Base-by-base conservation (phyloP, 352 stramenopile species). In the Globisporangium radiosum region DNA sequence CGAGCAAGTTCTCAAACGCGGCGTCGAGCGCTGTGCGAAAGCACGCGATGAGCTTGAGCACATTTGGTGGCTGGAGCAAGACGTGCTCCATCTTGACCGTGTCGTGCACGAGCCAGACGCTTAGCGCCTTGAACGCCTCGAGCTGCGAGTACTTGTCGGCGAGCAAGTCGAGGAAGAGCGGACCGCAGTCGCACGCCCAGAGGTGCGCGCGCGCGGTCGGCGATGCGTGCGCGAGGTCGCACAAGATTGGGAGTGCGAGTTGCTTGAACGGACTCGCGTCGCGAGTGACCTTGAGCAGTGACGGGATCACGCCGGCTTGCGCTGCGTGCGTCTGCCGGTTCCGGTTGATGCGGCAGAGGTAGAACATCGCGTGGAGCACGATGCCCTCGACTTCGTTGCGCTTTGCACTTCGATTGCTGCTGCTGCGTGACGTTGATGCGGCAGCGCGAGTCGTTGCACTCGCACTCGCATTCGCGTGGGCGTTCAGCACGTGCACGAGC, bases 311-410 rank as follows among this genome's bases (percentile, higher is more conserved):
- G 8, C 92, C 92, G 15, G 88, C 85, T 51, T 95, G 77, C 0
- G 92, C 90, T 7, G 92, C 92, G 53, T 91, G 80, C 3, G 84
- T 95, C 47, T 97, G 90, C 0, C 92, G 82, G n/a, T 85, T 92
- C 7, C 87, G 72, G 61, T 96, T 97, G 61, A 98, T 94, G 13
- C 88, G 84, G 60, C 92, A 98, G 13, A 98, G 68, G 60, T 98
- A 97, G 56, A 94, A 98, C 76, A 98, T 96, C 4, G 85, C 81
- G 63, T 92, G 90, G 7, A 98, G 73, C 43, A 97, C 81, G 56
- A 97, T 85, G 50, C 95, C 96, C 59, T 97, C 88, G 2, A 97
- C 68, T 55, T 97, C 88, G 60, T 96, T 84, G 25, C 69, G 73
- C 63, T 78, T 89, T 42, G 53, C 68, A 47, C 63, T 68, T 7